phyloP scores from a whole-genome alignment of 495 filamentous ascomycete species.

The Geopyxis carbonaria region DNA sequence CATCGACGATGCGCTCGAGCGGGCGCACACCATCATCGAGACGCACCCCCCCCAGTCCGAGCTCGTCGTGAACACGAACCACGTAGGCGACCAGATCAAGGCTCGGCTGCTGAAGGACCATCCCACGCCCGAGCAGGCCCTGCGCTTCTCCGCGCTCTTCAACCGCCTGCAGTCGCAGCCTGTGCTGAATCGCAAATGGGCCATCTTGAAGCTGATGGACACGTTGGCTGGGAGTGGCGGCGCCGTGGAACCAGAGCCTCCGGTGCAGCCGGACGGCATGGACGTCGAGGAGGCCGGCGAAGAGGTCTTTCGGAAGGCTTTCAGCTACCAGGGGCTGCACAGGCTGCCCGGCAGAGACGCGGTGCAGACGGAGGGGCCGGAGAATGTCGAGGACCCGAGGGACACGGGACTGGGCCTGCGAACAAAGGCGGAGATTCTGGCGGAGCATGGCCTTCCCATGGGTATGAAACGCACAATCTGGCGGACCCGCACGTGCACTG shows the following conservation, averaged over 20 bases:
- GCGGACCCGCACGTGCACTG: background rate
- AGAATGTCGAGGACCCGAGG: background rate
- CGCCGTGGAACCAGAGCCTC: constrained; percentile 14
- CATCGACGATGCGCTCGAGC: constrained; percentile 19
- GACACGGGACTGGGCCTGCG: constrained; percentile 11
- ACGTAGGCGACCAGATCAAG: constrained; percentile 82
- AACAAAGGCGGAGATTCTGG: constrained; percentile 21
- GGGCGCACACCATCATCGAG: constrained; percentile 21
- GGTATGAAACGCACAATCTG: constrained; percentile 8
- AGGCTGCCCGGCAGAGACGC: constrained; percentile 19
- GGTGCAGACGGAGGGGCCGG: constrained; percentile 13
- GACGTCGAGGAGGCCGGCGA: constrained; percentile 5
- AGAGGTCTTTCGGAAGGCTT: constrained; percentile 19
- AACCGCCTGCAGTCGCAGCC: constrained; percentile 72
- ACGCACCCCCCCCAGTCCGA: constrained; percentile 14
- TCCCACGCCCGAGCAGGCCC: constrained; percentile 62
- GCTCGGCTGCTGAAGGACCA: constrained; percentile 48
- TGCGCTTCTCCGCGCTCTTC: constrained; percentile 76
- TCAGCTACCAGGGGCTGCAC: constrained; percentile 24
- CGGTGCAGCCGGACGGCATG: background rate
- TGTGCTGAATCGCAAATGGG: constrained; percentile 90
- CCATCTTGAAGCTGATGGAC: constrained; percentile 67
- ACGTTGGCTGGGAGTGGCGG: constrained; percentile 14
- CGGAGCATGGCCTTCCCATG: constrained; percentile 13
- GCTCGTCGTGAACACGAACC: constrained; percentile 52